These are phyloP conservation scores for Imleria badia DNA, from an alignment of 768 basidiomycete genomes.

Conservation along the genomic window DNA sequence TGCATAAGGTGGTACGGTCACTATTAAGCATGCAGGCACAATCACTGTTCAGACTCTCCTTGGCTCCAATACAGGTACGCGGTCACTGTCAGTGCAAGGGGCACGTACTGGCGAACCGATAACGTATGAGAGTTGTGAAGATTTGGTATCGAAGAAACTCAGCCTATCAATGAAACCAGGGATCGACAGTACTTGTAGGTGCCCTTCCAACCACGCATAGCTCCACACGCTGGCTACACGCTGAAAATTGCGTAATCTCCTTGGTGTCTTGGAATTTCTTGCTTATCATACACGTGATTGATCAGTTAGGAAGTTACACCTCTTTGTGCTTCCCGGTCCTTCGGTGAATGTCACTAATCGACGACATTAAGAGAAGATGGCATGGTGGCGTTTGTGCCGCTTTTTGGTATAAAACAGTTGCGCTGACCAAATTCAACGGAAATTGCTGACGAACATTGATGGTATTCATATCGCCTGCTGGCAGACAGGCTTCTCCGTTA, in stretches of 20 bases:
- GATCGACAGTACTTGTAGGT: constrained; percentile 12
- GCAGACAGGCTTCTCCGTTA: constrained; percentile 4
- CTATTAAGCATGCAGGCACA: background rate
- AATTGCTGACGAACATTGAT: constrained; percentile 18
- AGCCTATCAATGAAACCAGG: constrained; percentile 7
- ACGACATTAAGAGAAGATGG: constrained; percentile 8
- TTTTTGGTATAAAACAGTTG: constrained; percentile 11
- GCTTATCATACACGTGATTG: constrained; percentile 1
- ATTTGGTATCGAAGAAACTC: background rate
- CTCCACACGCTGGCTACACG: background rate
- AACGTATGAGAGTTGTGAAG: constrained; percentile 11
- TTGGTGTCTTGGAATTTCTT: background rate
- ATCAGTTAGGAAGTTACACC: background rate
- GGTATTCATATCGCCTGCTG: constrained; percentile 12
- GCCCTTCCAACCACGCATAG: background rate
- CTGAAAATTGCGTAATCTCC: constrained; percentile 4
- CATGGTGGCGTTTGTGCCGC: constrained; percentile 9
- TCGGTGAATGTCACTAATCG: background rate
- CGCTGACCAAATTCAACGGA: constrained; percentile 27
- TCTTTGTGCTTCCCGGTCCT: constrained; percentile 1
- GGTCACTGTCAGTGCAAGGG: background rate
- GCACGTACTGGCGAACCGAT: constrained; percentile 18
- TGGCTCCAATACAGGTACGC: background rate
- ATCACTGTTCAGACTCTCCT: background rate
- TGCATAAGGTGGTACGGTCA: background rate